Evolutionary conservation across 768 basidiomycete species (phyloP), one percentile per base, ranked within the genome.

Genomic region (Myochromella boudieri): DNA sequence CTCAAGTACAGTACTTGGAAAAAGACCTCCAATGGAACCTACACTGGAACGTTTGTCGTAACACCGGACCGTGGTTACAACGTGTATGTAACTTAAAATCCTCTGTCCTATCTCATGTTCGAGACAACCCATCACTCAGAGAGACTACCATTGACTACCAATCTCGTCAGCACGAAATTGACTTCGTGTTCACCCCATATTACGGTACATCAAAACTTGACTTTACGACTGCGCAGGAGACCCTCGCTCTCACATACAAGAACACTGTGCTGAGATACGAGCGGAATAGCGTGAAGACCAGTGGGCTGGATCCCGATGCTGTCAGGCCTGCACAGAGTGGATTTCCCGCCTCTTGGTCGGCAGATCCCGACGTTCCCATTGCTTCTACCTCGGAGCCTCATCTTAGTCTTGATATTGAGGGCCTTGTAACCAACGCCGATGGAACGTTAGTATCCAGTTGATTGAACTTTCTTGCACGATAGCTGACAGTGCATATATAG

Each of bases 51-150:
- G 2, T 59, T 81, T 31, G 55, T 77, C n/a, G 74, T 71, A 0
- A 78, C 78, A 38, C 77, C 79, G 12, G 80, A 81, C 53, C 70
- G 80, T 25, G 80, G 80, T 7, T 81, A 68, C 60, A 83, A 82
- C 50, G 69, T 81, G 79, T 82, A 60, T 14, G 75, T 15, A 14
- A 20, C 9, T 32, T 20, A 8, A 8, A n/a, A 8, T 31, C 9
- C 29, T 31, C 29, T 31, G n/a, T 31, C n/a, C 29, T 31, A 8
- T 8, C 29, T n/a, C 29, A 8, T 31, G 29, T n/a, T 31, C 29
- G n/a, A n/a, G n/a, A n/a, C n/a, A n/a, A 47, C 9, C 31, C 34
- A 22, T 43, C 37, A 9, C 4, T 3, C 37, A 82, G 81, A 3
- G 73, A 76, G 11, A 68, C 60, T 1, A 78, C 83, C 0, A 66